Base-by-base conservation (phyloP, 768 basidiomycete species). In the Psilocybe cubensis region DNA sequence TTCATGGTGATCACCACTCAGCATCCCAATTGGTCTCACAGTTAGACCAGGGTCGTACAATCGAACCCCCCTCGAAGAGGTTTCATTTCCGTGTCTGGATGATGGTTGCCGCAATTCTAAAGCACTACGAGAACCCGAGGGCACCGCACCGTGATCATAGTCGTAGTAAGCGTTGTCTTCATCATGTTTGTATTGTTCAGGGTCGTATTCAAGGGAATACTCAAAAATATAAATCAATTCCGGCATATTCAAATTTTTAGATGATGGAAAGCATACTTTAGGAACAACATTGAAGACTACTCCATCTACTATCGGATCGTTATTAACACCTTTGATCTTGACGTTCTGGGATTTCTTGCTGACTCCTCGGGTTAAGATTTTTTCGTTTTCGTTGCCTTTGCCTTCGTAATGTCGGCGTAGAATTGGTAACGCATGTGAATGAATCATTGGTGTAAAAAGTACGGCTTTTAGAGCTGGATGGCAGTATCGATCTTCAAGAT, bases 391-490 rank as follows among this genome's bases (percentile, higher is more conserved):
- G 25, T 29, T 18, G n/a, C 27, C n/a, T 49, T 49, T 43, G 24
- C 42, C 18, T 20, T 28, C 28, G 27, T 42, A 53, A 18, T 21
- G n/a, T 18, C 24, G 41, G 24, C 28, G 52, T 23, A 53, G 41
- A 11, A 44, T 10, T 17, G 41, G 17, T 23, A 53, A 14, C 4
- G 86, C 84, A 65, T 81, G 81, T 50, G 85, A 82, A 58, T 87
- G 88, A 12, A 89, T 68, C 85, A 88, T 84, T 0, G 86, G 88
- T 12, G 84, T 86, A 67, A 89, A 86, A 52, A 92, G 76, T 49
- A 91, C 86, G 6, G 78, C 70, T 52, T 89, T 83, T 27, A 95
- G 75, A 11, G 91, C 86, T 1, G 94, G 92, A 68, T 95, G 92
- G 1, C 90, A 86, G 75, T 94, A 96, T 23, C 93, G 85, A 65